Base-by-base conservation (phyloP, 768 basidiomycete species). In the Termitomyces sp. region DNA sequence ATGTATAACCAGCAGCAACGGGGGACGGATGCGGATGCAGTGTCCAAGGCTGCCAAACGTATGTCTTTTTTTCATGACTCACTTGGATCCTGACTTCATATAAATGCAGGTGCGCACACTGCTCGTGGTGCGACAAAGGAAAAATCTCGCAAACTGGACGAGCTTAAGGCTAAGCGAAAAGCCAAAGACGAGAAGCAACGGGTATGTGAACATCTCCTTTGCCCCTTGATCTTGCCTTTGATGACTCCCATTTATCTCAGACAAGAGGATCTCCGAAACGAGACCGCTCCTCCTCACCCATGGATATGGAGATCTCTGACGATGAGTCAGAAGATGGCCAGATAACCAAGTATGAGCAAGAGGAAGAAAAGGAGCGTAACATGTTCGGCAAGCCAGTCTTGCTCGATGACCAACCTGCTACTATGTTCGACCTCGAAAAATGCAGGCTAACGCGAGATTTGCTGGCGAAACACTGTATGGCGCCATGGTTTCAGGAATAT, bases 101-200 rank as follows among this genome's bases (percentile, higher is more conserved):
- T 63, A 57, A 40, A 46, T 36, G 26, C 64, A 91, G 91, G 92
- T 30, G 87, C 89, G 72, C 89, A 92, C 66, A 80, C 84, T 3
- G 75, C 76, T 6, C 81, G 87, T 50, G 90, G 89, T 6, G 83
- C 82, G 2, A 90, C 89, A 0, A 92, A 88, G 67, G 90, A 92
- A 70, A 92, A 92, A 75, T 77, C 79, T 4, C 79, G 81, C 54
- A 90, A 87, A 66, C 78, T 94, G 9, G 89, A 89, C 59, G 94
- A 94, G 68, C 78, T 97, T 28, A 95, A 90, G 73, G 91, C 88
- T 6, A 87, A 80, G 65, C 81, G 95, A 36, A 90, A 87, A 65
- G 93, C 92, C 9, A 95, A 94, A 73, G 92, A 88, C 62, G 92
- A 95, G 70, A 87, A 88, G 72, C 89, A 87, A 69, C 81, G 87